Conservation (phyloP, 192 early-diverging fungal species). For the Podila epicladia region DNA sequence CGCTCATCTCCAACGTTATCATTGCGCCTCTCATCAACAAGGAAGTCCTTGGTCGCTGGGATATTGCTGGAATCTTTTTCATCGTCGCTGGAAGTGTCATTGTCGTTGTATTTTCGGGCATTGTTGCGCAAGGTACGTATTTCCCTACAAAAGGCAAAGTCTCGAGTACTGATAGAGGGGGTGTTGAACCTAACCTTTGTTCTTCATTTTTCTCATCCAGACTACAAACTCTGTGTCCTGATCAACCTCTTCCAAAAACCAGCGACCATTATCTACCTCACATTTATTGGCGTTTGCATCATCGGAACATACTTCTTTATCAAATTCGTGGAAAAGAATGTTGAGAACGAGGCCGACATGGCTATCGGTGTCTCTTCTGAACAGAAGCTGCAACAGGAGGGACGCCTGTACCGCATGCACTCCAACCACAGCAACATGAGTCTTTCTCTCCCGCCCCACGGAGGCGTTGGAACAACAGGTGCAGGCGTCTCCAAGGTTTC, state of each 20-base stretch:
- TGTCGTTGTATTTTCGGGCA: conserved; percentile 75
- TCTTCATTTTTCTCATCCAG: conserved; percentile 38
- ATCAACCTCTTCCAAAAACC: conserved; percentile 71
- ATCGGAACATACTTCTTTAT: conserved; percentile 69
- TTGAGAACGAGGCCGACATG: conserved; percentile 41
- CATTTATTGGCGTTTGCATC: conserved; percentile 64
- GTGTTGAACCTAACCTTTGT: neutral
- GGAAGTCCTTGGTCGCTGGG: conserved; percentile 72
- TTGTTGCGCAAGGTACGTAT: conserved; percentile 52
- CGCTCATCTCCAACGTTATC: conserved; percentile 84
- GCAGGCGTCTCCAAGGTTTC: neutral
- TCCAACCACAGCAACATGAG: conserved; percentile 44
- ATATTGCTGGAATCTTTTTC: conserved; percentile 76
- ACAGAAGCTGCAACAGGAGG: conserved; percentile 19
- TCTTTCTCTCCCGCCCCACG: conserved; percentile 1
- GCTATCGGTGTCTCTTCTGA: conserved; percentile 35
- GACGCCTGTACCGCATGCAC: conserved; percentile 31
- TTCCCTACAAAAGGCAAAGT: no score
- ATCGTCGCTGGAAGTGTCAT: conserved; percentile 80
- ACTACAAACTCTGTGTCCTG: conserved; percentile 78
- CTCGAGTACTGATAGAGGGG: no score
- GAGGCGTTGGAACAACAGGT: neutral
- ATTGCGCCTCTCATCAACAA: conserved; percentile 81
- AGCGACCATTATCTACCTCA: conserved; percentile 73
- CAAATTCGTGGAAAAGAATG: conserved; percentile 60